Base-by-base conservation (phyloP, 75 land plant species). In the Sequoia sempervirens region DNA sequence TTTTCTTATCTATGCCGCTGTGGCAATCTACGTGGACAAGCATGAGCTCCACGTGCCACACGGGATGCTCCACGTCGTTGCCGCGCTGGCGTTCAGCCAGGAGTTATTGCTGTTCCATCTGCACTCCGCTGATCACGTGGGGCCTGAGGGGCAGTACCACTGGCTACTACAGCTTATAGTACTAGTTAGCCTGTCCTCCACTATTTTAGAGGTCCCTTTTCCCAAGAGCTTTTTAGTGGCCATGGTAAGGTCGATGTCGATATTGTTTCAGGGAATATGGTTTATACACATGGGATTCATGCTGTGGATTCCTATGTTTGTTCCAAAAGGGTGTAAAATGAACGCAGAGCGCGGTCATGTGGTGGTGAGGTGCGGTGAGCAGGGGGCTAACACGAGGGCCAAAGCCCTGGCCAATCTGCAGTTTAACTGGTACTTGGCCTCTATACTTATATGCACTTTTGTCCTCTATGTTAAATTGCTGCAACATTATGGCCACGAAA, bases 111-210 rank as follows among this genome's bases (percentile, higher is more conserved):
- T 96, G 9, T 96, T 96, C 88, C 96, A 91, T 83, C 91, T 96
- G 79, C 98, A 96, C 84, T 96, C 98, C 1, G 84, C 98, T 12
- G 98, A 96, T 80, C 97, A 95, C 87, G 88, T 85, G 91, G 94
- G 95, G n/a, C 82, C 91, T 6, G 97, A 93, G 69, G 97, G 97
- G 20, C 97, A 94, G 74, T 96, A 96, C 87, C 98, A 96, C 36
- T 86, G 87, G 87, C 90, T 94, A 4, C 91, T 96, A 2, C 95
- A 96, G 85, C 41, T 90, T 9, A 84, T 90, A 26, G 86, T 94
- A 0, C 17, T 56, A 20, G 89, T 92, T 28, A 88, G 95, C 50
- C 72, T 96, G 6, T 64, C 78, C 69, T 85, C 91, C 4, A 90
- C 92, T 8, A 86, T 96, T 2, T 7, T 96, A 52, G 96, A 92